Conservation (phyloP, 1,139 yeast species). For the Waltiozyma solani region DNA sequence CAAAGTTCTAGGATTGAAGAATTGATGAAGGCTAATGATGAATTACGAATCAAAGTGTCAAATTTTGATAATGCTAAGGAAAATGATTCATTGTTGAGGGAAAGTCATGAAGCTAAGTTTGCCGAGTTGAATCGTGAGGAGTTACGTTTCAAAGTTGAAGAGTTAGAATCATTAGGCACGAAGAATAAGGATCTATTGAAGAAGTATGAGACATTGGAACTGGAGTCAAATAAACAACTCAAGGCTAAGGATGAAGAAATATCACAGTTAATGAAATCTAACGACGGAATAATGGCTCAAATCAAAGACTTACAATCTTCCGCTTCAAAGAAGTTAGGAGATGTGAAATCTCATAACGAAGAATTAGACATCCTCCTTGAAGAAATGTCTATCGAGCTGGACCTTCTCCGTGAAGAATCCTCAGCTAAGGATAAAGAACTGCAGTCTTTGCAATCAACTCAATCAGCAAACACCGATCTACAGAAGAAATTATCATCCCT, state of each 20-base stretch:
- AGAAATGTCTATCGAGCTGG: not conserved
- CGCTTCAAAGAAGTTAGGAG: constrained; percentile 1
- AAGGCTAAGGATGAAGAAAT: not conserved
- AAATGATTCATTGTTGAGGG: no score
- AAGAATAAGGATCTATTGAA: not conserved
- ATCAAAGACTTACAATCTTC: not conserved
- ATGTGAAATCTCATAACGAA: not conserved
- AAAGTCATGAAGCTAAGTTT: no score
- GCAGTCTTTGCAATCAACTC: no score
- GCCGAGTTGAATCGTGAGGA: no score
- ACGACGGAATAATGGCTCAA: constrained; percentile 1
- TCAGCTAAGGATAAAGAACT: constrained; percentile 17
- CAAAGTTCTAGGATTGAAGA: no score
- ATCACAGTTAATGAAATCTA: not conserved
- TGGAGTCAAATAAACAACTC: not conserved
- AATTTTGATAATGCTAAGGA: no score
- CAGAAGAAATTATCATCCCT: no score
- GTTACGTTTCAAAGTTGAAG: no score
- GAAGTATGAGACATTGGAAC: not conserved
- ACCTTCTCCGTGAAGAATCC: not conserved
- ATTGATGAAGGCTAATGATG: no score
- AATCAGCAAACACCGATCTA: no score
- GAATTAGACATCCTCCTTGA: constrained; percentile 9
- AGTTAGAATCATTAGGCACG: no score
- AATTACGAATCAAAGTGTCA: no score